Percentiles rank a stretch among this genome's conserved stretches.
Conservation (phyloP, 1,139 yeast genomes). For the Yamadazyma trypodendri region DNA sequence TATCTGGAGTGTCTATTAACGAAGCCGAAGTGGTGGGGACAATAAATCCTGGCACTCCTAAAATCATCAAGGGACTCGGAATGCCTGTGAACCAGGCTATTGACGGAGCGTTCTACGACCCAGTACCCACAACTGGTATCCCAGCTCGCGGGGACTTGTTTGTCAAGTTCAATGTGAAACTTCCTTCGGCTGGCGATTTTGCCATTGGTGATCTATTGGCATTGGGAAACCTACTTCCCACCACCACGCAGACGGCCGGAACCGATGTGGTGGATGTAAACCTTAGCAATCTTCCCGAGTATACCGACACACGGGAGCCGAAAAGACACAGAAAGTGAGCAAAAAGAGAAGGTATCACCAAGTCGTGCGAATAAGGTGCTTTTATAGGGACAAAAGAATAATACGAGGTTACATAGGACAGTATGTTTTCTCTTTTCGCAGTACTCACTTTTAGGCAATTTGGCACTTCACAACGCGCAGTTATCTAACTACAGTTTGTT, state of each 20-base stretch:
- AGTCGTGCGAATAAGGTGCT: too few species aligned
- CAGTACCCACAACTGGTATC: conserved; percentile 8
- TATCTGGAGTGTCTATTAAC: conserved; percentile 22
- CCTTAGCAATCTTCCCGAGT: conserved; percentile 24
- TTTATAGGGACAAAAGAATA: too few species aligned
- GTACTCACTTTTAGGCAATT: too few species aligned
- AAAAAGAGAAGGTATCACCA: too few species aligned
- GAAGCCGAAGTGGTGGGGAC: conserved; percentile 50
- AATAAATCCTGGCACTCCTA: conserved; percentile 45
- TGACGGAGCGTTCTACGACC: conserved; percentile 20
- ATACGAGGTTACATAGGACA: too few species aligned
- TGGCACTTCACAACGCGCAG: too few species aligned
- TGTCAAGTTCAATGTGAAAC: conserved; percentile 39
- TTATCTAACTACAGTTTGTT: too few species aligned
- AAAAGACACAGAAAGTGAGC: not conserved
- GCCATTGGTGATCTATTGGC: conserved; percentile 3
- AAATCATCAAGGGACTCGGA: conserved; percentile 50
- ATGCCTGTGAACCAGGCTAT: conserved; percentile 61
- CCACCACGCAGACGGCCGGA: not conserved
- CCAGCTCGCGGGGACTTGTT: conserved; percentile 39
- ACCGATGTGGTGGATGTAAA: conserved; percentile 15
- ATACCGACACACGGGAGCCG: not conserved
- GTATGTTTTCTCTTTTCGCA: too few species aligned
- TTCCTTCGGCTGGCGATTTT: conserved; percentile 34
- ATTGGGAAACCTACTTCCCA: not conserved